Conservation (phyloP, 805 yeast genomes). For the Saccharomycopsis lassenensis region DNA sequence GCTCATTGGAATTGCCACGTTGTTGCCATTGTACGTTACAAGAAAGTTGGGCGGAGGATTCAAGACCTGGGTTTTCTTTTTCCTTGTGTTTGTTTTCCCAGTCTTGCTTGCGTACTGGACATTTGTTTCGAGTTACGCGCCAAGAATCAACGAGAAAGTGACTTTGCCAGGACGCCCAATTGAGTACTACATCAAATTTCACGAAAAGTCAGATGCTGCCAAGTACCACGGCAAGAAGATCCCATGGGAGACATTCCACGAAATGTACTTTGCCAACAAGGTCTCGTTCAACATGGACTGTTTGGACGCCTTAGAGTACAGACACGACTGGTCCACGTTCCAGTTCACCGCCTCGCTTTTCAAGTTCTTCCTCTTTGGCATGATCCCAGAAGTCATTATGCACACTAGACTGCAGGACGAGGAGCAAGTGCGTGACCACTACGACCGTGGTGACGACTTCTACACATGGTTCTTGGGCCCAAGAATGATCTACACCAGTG, state of each 20-base stretch:
- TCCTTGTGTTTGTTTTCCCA: constrained; percentile 49
- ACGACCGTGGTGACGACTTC: constrained; percentile 93
- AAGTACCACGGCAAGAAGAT: constrained; percentile 72
- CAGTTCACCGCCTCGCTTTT: constrained; percentile 66
- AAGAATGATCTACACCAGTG: constrained; percentile 88
- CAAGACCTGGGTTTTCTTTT: constrained; percentile 54
- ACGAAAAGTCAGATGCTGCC: constrained; percentile 53
- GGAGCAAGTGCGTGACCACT: constrained; percentile 92
- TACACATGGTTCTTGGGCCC: constrained; percentile 92
- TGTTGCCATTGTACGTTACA: constrained; percentile 53
- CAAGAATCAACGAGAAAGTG: constrained; percentile 71
- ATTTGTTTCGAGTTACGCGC: constrained; percentile 61
- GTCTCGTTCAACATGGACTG: constrained; percentile 84
- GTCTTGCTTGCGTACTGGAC: constrained; percentile 80
- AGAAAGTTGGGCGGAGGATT: constrained; percentile 61
- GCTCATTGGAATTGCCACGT: constrained; percentile 37
- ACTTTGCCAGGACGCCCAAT: constrained; percentile 67
- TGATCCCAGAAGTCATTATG: constrained; percentile 88
- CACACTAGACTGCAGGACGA: constrained; percentile 92
- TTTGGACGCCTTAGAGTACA: constrained; percentile 70
- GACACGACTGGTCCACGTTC: constrained; percentile 87
- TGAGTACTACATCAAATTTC: constrained; percentile 72
- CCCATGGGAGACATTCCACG: constrained; percentile 89
- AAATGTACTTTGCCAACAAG: constrained; percentile 71
- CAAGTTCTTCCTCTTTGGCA: constrained; percentile 71